phyloP scores from a whole-genome alignment of 202 grass and related monocot genomes.

The Panicum virgatum region DNA sequence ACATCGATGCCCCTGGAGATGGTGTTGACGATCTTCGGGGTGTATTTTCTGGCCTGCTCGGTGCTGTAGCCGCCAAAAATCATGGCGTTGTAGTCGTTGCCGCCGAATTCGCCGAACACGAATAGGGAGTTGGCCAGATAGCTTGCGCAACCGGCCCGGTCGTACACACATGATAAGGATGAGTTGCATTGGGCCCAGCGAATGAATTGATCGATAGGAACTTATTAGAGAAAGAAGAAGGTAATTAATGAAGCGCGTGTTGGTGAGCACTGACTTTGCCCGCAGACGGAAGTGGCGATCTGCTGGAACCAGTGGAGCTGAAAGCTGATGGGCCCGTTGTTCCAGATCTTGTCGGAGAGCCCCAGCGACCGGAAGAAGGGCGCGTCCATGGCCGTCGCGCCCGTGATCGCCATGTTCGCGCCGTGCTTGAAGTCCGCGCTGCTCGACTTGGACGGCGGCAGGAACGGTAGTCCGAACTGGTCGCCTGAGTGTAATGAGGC shows the following conservation, averaged over 20 bases:
- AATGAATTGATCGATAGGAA: neutral
- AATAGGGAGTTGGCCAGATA: conserved; percentile 69
- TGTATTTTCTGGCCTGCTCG: conserved; percentile 52
- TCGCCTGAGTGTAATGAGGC: conserved; percentile 16
- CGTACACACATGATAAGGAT: neutral
- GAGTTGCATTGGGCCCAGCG: neutral
- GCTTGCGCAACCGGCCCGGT: conserved; percentile 49
- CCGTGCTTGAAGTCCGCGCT: conserved; percentile 67
- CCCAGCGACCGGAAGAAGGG: conserved; percentile 71
- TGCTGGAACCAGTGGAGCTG: conserved; percentile 89
- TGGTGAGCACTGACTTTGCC: neutral
- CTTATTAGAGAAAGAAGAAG: no score
- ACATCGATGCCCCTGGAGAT: conserved; percentile 60
- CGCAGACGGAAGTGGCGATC: conserved; percentile 56
- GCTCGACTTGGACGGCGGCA: conserved; percentile 63
- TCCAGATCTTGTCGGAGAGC: conserved; percentile 74
- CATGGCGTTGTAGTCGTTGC: conserved; percentile 90
- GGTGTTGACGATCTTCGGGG: conserved; percentile 58
- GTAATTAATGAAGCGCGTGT: neutral
- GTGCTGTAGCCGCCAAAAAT: conserved; percentile 67
- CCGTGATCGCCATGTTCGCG: conserved; percentile 92
- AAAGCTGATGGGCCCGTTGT: conserved; percentile 72
- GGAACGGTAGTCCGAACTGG: conserved; percentile 69
- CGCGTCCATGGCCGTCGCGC: conserved; percentile 71
- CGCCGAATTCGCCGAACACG: conserved; percentile 82